These are phyloP conservation scores for Exsudoporus frostii DNA, from an alignment of 768 basidiomycete genomes.

Conservation along the genomic window DNA sequence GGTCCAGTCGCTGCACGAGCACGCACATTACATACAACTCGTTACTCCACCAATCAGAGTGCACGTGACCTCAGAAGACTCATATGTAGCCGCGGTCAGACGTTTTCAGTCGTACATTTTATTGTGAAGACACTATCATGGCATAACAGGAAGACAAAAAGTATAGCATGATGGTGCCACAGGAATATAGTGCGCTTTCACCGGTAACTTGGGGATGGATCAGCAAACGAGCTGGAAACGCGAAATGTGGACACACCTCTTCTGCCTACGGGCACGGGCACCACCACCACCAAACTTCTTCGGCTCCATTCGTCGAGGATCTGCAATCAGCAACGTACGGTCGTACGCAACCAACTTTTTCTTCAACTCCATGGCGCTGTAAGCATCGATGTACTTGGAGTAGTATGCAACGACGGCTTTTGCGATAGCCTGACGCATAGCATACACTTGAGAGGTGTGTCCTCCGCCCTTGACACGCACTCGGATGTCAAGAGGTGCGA, in stretches of 20 bases:
- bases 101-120: constrained; percentile 21
- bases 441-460: constrained; percentile 98
- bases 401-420: constrained; percentile 98
- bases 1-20: background rate
- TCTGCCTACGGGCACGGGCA: constrained; percentile 98
- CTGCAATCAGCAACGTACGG: constrained; percentile 84
- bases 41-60: background rate
- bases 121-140: constrained; percentile 36
- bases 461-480: constrained; percentile 99
- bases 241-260: constrained; percentile 54
- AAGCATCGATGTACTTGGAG: constrained; percentile 98
- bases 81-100: too few relatives aligned
- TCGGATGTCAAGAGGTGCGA: constrained; percentile 88
- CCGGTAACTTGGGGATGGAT: constrained; percentile 61
- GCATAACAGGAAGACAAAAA: constrained; percentile 35
- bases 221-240: constrained; percentile 7
- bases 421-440: constrained; percentile 97
- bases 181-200: constrained; percentile 33
- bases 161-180: constrained; percentile 46
- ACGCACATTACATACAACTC: background rate
- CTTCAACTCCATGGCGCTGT: constrained; percentile 95
- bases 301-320: constrained; percentile 97
- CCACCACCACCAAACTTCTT: constrained; percentile 99
- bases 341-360: constrained; percentile 97
- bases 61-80: constrained; percentile 17